phyloP scores from a whole-genome alignment of 2,329 filamentous ascomycete species.

The Boeremia lycopersici region DNA sequence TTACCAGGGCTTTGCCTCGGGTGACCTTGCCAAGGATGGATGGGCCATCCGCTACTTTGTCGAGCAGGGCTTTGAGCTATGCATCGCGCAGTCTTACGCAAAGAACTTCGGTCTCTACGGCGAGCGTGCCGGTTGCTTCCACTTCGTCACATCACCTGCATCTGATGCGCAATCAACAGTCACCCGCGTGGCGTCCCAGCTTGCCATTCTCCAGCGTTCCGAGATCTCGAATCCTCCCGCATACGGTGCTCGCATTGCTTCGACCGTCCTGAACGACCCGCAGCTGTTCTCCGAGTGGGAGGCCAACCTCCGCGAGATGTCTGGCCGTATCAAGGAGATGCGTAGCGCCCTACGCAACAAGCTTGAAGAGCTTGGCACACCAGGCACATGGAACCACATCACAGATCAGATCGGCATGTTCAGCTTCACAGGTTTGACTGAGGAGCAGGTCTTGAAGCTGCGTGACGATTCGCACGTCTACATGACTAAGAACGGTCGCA shows the following conservation, averaged over 20 bases:
- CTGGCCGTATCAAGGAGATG: conserved; percentile 93
- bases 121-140: conserved; percentile 94
- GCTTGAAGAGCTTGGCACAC: conserved; percentile 83
- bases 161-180: conserved; percentile 67
- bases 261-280: conserved; percentile 80
- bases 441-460: conserved; percentile 74
- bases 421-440: conserved; percentile 82
- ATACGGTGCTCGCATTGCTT: conserved; percentile 89
- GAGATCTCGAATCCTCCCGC: conserved; percentile 98
- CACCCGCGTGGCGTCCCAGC: conserved; percentile 77
- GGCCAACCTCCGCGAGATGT: conserved; percentile 89
- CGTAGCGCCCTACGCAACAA: conserved; percentile 76
- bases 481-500: conserved; percentile 97
- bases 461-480: conserved; percentile 77
- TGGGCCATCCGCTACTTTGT: conserved; percentile 95
- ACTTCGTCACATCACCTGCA: conserved; percentile 80
- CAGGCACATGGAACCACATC: conserved; percentile 94
- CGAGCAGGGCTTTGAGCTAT: conserved; percentile 79
- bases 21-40: conserved; percentile 81
- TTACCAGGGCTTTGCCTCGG: conserved; percentile 97
- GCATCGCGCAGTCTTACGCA: conserved; percentile 60
- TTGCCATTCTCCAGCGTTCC: conserved; percentile 91
- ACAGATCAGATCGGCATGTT: conserved; percentile 99
- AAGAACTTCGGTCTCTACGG: conserved; percentile 83
- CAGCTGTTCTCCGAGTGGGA: conserved; percentile 90